A percentile compares a stretch with the other conserved stretches of the same genome.
These are phyloP conservation scores for Sodiomyces alkalinus DNA, from an alignment of 2,329 filamentous ascomycete genomes.

Conservation along the genomic window DNA sequence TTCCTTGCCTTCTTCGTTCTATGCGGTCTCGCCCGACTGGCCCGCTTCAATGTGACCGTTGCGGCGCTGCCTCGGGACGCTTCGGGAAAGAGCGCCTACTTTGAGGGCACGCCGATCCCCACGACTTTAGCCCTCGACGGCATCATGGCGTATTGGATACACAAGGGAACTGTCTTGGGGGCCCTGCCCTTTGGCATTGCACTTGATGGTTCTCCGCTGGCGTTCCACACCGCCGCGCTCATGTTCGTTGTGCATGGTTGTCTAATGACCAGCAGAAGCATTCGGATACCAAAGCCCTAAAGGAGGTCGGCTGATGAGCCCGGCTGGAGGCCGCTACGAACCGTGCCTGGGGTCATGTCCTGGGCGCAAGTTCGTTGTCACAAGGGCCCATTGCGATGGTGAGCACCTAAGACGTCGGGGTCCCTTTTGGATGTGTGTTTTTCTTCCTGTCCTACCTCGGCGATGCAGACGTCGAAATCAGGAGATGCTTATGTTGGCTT, in stretches of 20 bases:
- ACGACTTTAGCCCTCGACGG: slow-evolving; percentile 70
- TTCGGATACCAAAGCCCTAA: slow-evolving; percentile 84
- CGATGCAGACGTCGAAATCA: too few relatives aligned
- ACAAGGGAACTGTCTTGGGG: slow-evolving; percentile 63
- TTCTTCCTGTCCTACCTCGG: too few relatives aligned
- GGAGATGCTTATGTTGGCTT: too few relatives aligned
- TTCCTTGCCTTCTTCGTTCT: slow-evolving; percentile 79
- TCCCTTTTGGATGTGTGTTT: too few relatives aligned
- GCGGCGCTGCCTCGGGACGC: slow-evolving; percentile 80
- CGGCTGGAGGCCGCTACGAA: too few relatives aligned
- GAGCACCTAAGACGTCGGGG: too few relatives aligned
- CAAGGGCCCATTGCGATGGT: too few relatives aligned
- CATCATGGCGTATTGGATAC: slow-evolving; percentile 82
- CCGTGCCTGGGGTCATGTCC: too few relatives aligned
- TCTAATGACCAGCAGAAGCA: slow-evolving; percentile 86
- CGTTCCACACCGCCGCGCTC: slow-evolving; percentile 70
- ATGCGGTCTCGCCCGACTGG: slow-evolving; percentile 81
- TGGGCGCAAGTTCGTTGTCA: too few relatives aligned
- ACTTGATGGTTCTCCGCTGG: slow-evolving; percentile 50
- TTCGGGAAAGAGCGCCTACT: slow-evolving; percentile 83
- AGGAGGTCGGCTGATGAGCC: too few relatives aligned
- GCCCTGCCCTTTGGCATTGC: slow-evolving; percentile 63
- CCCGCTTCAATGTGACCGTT: slow-evolving; percentile 95
- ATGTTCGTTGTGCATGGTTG: slow-evolving; percentile 83
- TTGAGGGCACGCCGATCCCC: slow-evolving; percentile 93